phyloP scores from a whole-genome alignment of 768 basidiomycete species.

The Russula virescens region DNA sequence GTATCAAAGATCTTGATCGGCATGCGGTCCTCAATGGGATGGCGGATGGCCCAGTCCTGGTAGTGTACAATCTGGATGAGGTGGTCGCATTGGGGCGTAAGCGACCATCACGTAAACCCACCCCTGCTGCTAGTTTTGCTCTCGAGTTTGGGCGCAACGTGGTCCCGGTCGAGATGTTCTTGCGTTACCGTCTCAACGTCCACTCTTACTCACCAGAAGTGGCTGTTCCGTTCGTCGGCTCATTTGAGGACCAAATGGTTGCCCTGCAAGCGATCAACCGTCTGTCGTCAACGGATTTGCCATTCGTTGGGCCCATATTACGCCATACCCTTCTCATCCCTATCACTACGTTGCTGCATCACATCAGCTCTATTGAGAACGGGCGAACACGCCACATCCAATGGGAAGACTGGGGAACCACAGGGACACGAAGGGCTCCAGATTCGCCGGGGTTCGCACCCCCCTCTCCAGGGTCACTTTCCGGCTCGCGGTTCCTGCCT shows the following conservation, averaged over 20 bases:
- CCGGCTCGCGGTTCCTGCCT: conserved; percentile 1
- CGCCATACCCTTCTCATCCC: conserved; percentile 8
- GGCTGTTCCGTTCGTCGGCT: conserved; percentile 8
- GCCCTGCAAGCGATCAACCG: background rate
- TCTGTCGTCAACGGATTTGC: background rate
- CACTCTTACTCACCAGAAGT: conserved; percentile 4
- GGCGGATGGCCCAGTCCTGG: background rate
- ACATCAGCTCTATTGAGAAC: background rate
- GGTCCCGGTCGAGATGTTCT: background rate
- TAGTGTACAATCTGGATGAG: background rate
- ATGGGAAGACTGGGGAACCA: conserved; percentile 9
- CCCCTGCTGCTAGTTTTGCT: background rate
- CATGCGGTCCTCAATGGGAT: background rate
- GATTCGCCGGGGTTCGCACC: background rate
- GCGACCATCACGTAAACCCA: background rate
- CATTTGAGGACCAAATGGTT: background rate
- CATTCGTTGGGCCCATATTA: background rate
- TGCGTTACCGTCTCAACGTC: background rate
- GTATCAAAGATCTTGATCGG: background rate
- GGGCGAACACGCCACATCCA: background rate
- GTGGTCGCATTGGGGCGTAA: background rate
- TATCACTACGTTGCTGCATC: background rate
- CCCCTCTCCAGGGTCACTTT: background rate
- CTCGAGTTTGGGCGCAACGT: conserved; percentile 7
- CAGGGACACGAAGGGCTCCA: background rate